Evolutionary conservation across 768 basidiomycete species (phyloP), one percentile per base, ranked within the genome.

Genomic region (Hygrophorus russula): DNA sequence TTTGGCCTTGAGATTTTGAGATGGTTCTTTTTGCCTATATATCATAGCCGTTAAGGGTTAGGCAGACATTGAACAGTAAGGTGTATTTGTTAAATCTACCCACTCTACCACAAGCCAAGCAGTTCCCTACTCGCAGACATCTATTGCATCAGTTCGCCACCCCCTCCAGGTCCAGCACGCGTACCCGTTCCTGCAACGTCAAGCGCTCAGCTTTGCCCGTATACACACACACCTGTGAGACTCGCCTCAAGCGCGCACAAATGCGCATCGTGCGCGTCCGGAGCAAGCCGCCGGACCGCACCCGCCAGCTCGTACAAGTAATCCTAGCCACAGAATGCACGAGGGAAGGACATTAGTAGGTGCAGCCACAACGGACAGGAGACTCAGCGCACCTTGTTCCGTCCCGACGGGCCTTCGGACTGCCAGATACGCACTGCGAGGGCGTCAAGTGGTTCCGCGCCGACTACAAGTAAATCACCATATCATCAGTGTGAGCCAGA

Each of bases 391-490:
- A 85, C 91, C 68, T 91, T 93, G 66, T 98, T 98, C 2, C 66
- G 74, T 0, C 93, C 93, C 0, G 92, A 96, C 0, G 92, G 91
- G 0, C 93, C 93, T 0, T 77, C 70, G 0, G 84, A 80, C 18
- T 61, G 59, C 73, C 79, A 82, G 39, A 98, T 94, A 3, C 67
- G 67, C 27, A 71, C 53, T 0, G 89, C 79, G 3, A 93, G 74
- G 2, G 52, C 44, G 31, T 79, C 74, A n/a, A 91, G 63, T 0
- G 83, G 78, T 57, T 93, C 86, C 5, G 83, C 80, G 2, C 88
- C 92, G 37, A 90, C 92, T 93, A 47, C 8, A 20, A 11, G 37
- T 36, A 31, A 11, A 6, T 18, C 38, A 41, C 5, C 2, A 34
- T 46, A 11, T 36, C 17, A 15, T 46, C 18, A 14, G 36, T 30